Percentiles rank a stretch among this genome's conserved stretches.
Evolutionary conservation across 192 early-diverging fungal genomes (phyloP).

Genomic region (Nowakowskiella sp.): DNA sequence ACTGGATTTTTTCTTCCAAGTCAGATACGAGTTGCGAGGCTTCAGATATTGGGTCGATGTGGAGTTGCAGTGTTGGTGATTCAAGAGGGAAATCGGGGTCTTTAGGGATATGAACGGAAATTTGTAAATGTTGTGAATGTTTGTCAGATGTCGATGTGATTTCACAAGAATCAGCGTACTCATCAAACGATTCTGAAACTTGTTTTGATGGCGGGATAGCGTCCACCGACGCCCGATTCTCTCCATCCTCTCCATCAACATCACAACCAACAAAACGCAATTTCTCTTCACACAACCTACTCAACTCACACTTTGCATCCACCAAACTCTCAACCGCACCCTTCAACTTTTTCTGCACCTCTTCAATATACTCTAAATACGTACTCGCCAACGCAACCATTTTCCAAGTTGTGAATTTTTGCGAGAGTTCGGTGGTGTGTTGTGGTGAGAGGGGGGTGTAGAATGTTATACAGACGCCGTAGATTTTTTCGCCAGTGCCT

Average conservation of each 20-base stretch:
- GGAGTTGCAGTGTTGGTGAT: too few species aligned
- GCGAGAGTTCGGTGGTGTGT: conserved; percentile 27
- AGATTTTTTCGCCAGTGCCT: conserved; percentile 26
- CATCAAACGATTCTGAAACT: conserved; percentile 22
- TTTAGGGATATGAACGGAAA: too few species aligned
- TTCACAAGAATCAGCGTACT: conserved; percentile 8
- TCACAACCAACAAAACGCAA: too few species aligned
- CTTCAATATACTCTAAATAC: not conserved
- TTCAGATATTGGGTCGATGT: not conserved
- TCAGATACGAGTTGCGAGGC: conserved; percentile 22
- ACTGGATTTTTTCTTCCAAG: conserved; percentile 58
- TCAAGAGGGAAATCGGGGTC: too few species aligned
- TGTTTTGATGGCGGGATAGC: conserved; percentile 25
- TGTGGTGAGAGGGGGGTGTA: conserved; percentile 29
- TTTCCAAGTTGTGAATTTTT: conserved; percentile 23
- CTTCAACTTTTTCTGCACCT: too few species aligned
- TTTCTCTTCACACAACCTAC: too few species aligned
- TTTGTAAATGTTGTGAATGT: too few species aligned
- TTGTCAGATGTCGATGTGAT: too few species aligned
- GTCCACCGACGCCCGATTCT: too few species aligned
- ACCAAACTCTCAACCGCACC: not conserved
- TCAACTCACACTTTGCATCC: too few species aligned
- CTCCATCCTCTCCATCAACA: too few species aligned
- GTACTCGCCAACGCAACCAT: conserved; percentile 19
- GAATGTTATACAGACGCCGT: conserved; percentile 37